Base-by-base conservation (phyloP, 2,329 filamentous ascomycete genomes). In the Ceratocystis ficicola region DNA sequence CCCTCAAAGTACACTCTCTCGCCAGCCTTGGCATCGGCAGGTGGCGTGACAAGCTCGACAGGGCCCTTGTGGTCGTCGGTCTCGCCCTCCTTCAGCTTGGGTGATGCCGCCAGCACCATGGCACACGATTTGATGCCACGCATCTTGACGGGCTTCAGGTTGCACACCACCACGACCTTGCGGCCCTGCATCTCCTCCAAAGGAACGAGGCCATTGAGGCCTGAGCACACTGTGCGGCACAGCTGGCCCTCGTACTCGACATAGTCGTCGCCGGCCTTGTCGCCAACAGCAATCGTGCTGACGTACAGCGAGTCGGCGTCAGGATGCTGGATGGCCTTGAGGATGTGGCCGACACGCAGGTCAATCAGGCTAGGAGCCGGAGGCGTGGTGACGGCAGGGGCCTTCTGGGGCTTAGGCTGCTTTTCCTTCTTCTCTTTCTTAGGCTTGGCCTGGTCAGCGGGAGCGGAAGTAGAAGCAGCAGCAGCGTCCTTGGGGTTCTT, bases 81-180 rank as follows among this genome's bases (percentile, higher is more conserved):
- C 73, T 91, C 92, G 57, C 91, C 93, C 73, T 93, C 89, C 73
- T 86, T 86, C 61, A 89, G 76, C 68, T 82, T 81, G n/a, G 93
- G 94, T 20, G 90, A 96, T 1, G 94, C 94, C 8, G 94, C 94
- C 48, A 99, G 83, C 17, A 99, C 94, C 94, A 99, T 97, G 73
- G 92, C 83, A 70, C 78, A 83, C 2, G 83, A 85, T 78, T 85
- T 85, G 78, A 85, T 81, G 70, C 94, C 94, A 69, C 94, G 89
- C 94, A 99, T 99, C 76, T 95, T 99, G 75, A 97, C 94, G 63
- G 94, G 94, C 82, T 99, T 99, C 71, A 99, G 84, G 77, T 99
- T 99, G 81, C 90, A 95, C 25, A 99, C 93, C 0, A 94, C 89
- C 41, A 99, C 84, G 68, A 99, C 90, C 79, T 95, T 95, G 75